These are phyloP conservation scores for Alternaria conjuncta DNA, from an alignment of 2,329 filamentous ascomycete species.

Conservation along the genomic window DNA sequence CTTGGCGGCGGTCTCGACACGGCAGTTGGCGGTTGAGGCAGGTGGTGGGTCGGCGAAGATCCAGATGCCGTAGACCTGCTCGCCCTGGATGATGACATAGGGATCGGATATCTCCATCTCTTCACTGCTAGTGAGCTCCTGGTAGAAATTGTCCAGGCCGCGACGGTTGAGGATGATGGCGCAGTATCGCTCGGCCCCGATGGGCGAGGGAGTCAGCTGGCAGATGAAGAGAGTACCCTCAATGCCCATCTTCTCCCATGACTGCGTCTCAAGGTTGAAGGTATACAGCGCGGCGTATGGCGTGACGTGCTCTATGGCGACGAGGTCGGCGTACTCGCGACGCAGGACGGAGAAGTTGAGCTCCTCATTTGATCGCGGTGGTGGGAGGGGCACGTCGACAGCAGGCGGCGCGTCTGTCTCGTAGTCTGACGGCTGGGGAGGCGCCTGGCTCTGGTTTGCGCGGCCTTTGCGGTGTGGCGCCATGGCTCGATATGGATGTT, in stretches of 20 bases:
- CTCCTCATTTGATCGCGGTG: constrained; percentile 75
- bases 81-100: constrained; percentile 63
- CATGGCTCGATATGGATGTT: constrained; percentile 26
- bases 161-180: constrained; percentile 57
- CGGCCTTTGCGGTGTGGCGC: constrained; percentile 40
- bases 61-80: constrained; percentile 66
- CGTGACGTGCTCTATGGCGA: constrained; percentile 77
- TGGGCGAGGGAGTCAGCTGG: constrained; percentile 57
- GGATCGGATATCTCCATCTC: constrained; percentile 60
- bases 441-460: constrained; percentile 37
- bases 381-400: constrained; percentile 50
- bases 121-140: constrained; percentile 51
- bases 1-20: constrained; percentile 59
- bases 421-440: constrained; percentile 60
- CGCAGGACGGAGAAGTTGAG: constrained; percentile 86
- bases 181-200: constrained; percentile 49
- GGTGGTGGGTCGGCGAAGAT: constrained; percentile 67
- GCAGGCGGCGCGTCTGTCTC: constrained; percentile 56
- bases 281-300: constrained; percentile 87
- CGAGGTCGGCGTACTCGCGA: constrained; percentile 78
- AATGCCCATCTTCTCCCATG: constrained; percentile 85
- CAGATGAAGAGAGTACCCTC: constrained; percentile 93
- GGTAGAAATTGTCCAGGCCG: constrained; percentile 56
- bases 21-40: constrained; percentile 60
- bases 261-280: constrained; percentile 68